Conservation (phyloP, 805 yeast genomes). For the Cyberlindnera maritima region DNA sequence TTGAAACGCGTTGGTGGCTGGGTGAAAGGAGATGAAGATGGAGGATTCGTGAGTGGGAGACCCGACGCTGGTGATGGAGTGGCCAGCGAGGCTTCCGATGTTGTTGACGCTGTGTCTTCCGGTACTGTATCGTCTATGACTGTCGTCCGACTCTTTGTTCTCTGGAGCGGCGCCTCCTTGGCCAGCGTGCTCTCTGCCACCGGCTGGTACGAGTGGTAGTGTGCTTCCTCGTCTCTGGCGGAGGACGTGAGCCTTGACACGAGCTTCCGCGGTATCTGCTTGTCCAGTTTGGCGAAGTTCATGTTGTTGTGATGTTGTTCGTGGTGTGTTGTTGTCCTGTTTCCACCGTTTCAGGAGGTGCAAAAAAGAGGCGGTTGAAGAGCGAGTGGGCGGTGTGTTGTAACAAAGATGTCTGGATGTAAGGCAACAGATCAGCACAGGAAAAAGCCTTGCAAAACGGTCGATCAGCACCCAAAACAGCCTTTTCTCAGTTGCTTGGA, state of each 20-base stretch:
- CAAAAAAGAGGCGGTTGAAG: neutral
- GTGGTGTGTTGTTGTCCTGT: neutral
- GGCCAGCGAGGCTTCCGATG: too few relatives aligned
- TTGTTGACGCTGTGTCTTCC: neutral
- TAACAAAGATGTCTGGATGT: too few relatives aligned
- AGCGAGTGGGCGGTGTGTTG: neutral
- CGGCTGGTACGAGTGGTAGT: slow-evolving; percentile 13
- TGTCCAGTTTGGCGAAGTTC: slow-evolving; percentile 24
- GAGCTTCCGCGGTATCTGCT: slow-evolving; percentile 12
- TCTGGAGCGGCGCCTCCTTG: neutral
- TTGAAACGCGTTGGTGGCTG: slow-evolving; percentile 9
- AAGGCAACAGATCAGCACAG: too few relatives aligned
- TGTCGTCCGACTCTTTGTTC: neutral
- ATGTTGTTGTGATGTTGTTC: slow-evolving; percentile 2
- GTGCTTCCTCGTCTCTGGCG: slow-evolving; percentile 8
- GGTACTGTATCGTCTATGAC: neutral
- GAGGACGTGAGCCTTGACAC: slow-evolving; percentile 3
- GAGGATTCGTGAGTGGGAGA: neutral
- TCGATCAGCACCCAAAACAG: too few relatives aligned
- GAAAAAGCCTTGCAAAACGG: too few relatives aligned
- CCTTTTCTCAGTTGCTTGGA: too few relatives aligned
- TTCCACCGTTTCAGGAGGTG: neutral
- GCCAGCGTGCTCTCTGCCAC: neutral
- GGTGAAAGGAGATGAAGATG: neutral
- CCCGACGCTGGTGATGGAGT: too few relatives aligned